Conservation (phyloP, 768 basidiomycete species). For the Bullera alba region DNA sequence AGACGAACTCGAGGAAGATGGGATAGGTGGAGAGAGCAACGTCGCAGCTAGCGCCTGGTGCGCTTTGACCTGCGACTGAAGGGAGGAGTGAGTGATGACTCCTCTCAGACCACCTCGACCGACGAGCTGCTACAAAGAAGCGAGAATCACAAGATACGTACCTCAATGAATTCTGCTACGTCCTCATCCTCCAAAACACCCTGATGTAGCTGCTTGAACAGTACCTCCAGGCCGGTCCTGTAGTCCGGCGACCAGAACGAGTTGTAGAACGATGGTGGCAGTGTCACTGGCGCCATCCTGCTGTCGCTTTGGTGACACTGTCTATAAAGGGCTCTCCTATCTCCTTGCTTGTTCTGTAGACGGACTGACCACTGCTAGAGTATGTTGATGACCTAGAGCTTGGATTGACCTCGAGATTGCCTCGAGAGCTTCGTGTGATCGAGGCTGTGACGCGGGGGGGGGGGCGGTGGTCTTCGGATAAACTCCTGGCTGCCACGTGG, state of each 20-base stretch:
- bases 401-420: not conserved
- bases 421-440: not conserved
- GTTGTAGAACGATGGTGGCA: conserved; percentile 81
- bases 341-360: too few relatives aligned
- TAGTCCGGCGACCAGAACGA: conserved; percentile 96
- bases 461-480: too few relatives aligned
- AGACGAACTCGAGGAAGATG: conserved; percentile 26
- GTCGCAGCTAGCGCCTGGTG: conserved; percentile 60
- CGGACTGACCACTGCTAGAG: too few relatives aligned
- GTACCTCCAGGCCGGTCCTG: conserved; percentile 68
- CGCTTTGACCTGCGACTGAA: conserved; percentile 64
- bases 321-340: too few relatives aligned
- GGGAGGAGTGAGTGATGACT: not conserved
- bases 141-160: too few relatives aligned
- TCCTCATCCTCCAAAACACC: conserved; percentile 77
- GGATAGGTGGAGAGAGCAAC: conserved; percentile 53
- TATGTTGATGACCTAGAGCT: not conserved
- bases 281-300: conserved; percentile 79
- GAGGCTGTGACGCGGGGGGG: too few relatives aligned
- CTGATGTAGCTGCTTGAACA: conserved; percentile 74
- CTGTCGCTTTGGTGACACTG: not conserved
- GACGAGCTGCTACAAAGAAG: too few relatives aligned
- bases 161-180: conserved; percentile 73
- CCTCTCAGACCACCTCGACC: too few relatives aligned
- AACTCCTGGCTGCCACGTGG: too few relatives aligned